Evolutionary conservation across 1,139 yeast genomes (phyloP).

Genomic region (Kodamaea arcana): DNA sequence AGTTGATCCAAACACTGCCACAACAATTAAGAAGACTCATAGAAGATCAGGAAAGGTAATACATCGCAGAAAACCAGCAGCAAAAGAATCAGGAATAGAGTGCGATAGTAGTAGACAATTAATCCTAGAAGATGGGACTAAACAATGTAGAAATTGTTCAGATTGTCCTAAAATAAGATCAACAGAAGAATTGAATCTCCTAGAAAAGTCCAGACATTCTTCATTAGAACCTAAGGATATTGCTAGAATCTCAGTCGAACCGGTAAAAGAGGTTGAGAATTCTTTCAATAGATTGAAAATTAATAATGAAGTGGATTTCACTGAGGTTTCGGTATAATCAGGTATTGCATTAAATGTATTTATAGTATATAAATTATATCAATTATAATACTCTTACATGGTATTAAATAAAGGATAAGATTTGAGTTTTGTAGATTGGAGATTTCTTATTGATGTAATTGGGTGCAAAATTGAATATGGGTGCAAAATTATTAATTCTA

Average conservation of each 20-base stretch:
- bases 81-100: constrained; percentile 3
- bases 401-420: no score
- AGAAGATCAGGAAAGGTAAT: constrained; percentile 1
- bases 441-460: no score
- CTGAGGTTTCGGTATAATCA: no score
- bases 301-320: constrained; percentile 17
- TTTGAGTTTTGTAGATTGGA: no score
- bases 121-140: constrained; percentile 18
- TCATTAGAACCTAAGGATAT: constrained; percentile 1
- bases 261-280: constrained; percentile 6
- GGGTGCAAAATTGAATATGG: no score
- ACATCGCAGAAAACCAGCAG: neutral
- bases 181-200: neutral
- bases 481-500: no score
- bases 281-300: constrained; percentile 3
- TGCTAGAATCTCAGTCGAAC: constrained; percentile 9
- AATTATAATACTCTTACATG: no score
- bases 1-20: constrained; percentile 3
- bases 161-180: constrained; percentile 23
- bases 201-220: neutral
- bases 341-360: no score
- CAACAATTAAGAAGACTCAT: constrained; percentile 1
- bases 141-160: constrained; percentile 24
- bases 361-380: no score
- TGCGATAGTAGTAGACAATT: constrained; percentile 18